Conservation (phyloP, 2,329 filamentous ascomycete genomes). For the Geosmithia morbida region DNA sequence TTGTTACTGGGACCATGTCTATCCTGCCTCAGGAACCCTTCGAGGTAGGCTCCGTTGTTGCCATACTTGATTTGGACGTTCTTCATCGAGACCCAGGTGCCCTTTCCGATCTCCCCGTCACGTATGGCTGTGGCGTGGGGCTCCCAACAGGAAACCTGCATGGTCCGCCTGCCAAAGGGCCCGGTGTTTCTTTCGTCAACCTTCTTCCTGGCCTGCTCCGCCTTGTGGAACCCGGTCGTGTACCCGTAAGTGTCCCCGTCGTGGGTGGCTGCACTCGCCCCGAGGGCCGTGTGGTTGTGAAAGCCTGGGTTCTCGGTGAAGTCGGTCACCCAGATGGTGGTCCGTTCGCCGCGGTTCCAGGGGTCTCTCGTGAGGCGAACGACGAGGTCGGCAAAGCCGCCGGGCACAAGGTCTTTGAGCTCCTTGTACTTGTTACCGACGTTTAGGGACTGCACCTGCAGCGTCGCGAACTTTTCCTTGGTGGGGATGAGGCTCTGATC, state of each 20-base stretch:
- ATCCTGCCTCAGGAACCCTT: conserved; percentile 59
- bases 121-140: conserved; percentile 49
- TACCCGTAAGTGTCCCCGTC: conserved; percentile 46
- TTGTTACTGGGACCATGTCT: conserved; percentile 22
- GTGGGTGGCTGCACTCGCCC: conserved; percentile 15
- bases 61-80: conserved; percentile 60
- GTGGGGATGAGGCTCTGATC: conserved; percentile 28
- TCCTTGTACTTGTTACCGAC: conserved; percentile 43
- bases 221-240: conserved; percentile 13
- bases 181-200: conserved; percentile 26
- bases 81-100: conserved; percentile 48
- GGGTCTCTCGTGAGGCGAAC: conserved; percentile 51
- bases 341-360: conserved; percentile 24
- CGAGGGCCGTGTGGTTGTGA: conserved; percentile 27
- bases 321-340: conserved; percentile 64
- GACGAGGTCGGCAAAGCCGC: conserved; percentile 52
- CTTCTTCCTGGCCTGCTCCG: conserved; percentile 2
- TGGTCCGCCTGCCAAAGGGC: conserved; percentile 55
- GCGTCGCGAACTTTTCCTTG: conserved; percentile 24
- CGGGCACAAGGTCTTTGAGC: conserved; percentile 45
- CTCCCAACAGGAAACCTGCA: conserved; percentile 59
- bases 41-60: conserved; percentile 38
- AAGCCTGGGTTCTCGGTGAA: conserved; percentile 61
- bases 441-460: conserved; percentile 23
- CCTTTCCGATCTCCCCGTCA: conserved; percentile 32